Conservation (phyloP, 192 early-diverging fungal genomes). For the Helicostylum pulchrum region DNA sequence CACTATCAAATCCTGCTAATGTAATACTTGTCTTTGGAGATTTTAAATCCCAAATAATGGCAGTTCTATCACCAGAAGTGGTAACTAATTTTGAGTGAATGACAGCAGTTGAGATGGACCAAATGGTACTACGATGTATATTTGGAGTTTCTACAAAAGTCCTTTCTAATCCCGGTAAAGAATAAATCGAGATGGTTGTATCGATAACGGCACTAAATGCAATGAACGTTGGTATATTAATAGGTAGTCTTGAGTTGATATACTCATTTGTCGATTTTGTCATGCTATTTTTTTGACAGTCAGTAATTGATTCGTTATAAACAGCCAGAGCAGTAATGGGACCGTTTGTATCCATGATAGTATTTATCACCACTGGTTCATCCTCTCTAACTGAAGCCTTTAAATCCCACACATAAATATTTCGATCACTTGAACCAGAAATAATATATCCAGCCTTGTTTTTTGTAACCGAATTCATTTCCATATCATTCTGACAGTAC, state of each 20-base stretch:
- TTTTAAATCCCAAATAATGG: slow-evolving; percentile 17
- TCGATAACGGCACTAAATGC: background rate
- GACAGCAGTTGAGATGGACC: slow-evolving; percentile 11
- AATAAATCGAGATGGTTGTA: slow-evolving; percentile 4
- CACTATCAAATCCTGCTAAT: slow-evolving; percentile 21
- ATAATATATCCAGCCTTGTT: slow-evolving; percentile 11
- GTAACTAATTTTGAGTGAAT: slow-evolving; percentile 20
- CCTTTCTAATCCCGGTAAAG: slow-evolving; percentile 8
- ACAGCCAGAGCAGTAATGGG: slow-evolving; percentile 13
- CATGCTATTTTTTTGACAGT: background rate
- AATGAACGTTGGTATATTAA: slow-evolving; percentile 16
- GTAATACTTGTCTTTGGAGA: slow-evolving; percentile 1
- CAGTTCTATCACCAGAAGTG: slow-evolving; percentile 15
- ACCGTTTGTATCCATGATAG: slow-evolving; percentile 13
- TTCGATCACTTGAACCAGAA: slow-evolving; percentile 20
- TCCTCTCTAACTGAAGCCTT: background rate
- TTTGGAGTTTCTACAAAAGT: slow-evolving; percentile 18
- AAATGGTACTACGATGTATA: slow-evolving; percentile 13
- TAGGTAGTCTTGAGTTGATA: background rate
- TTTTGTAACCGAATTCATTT: background rate
- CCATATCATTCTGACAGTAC: background rate
- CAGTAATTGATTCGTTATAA: slow-evolving; percentile 2
- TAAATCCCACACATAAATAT: slow-evolving; percentile 18
- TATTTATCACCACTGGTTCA: background rate
- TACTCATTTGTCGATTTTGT: background rate